Evolutionary conservation across 208 protist species (phyloP), one percentile per base, ranked within the genome.

Genomic region (Wallacemonas sp.): DNA sequence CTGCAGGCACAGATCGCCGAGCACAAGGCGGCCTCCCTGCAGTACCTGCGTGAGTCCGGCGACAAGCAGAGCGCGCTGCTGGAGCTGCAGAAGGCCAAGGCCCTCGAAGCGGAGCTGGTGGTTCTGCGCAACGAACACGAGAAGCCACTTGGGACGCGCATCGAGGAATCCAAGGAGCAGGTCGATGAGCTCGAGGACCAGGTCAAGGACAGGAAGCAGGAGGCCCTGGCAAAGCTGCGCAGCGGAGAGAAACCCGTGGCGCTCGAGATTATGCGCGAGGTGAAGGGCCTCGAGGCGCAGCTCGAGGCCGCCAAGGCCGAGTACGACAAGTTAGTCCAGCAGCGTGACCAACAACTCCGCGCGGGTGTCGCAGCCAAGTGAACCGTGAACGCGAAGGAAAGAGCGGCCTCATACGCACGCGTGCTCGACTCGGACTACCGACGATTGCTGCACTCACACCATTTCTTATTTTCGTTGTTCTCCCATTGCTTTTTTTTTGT

Each of bases 171-270:
- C 12, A 57, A 66, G 41, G 33, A 62, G 28, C 49, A 67, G 26
- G 61, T 78, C 8, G 59, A 28, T 3, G 59, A 70, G 36, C 57
- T 78, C 22, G 71, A 73, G 26, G 67, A 72, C 20, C 42, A 73
- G 1, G 65, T 78, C 3, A 74, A 73, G 52, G 39, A 44, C 29
- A 59, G 68, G 39, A 82, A 78, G 61, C 77, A 78, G 55, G 59
- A 78, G 7, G 72, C 77, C 0, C 25, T 78, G 25, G 33, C 72
- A 11, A 61, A 73, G 26, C 48, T 82, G 2, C 66, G 61, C 12
- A 61, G 25, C 0, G 72, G 77, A 12, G 72, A 82, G 49, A 82
- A 82, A 55, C 72, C 64, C 3, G 52, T 62, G 7, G 77, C 77
- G 33, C 52, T 82, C 32, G 69, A 67, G 31, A 69, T 71, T 22